Evolutionary conservation across 495 filamentous ascomycete species (phyloP), one percentile per base, ranked within the genome.

Genomic region (Parathielavia appendiculata): DNA sequence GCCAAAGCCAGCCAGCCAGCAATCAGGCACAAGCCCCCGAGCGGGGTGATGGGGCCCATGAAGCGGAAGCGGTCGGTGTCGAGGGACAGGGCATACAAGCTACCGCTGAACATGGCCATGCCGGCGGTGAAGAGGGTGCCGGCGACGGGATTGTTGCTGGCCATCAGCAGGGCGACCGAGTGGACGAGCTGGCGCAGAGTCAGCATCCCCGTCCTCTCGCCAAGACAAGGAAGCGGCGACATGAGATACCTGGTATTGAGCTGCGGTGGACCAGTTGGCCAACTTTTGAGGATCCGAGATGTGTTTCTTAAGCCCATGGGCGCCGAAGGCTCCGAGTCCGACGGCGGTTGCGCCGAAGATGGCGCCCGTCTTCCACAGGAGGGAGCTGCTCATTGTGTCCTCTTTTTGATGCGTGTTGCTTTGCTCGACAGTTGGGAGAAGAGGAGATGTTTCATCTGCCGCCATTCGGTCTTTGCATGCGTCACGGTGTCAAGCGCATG

Each of bases 301-400:
- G 53, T 67, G 66, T 49, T 75, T 76, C 68, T 83, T 85, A 23
- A 86, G 73, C 16, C 82, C 82, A 65, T 86, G 83, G 36, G 83
- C 82, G 17, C 83, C 83, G 65, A 85, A 86, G 1, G 83, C 83
- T 17, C 82, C 83, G 49, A 85, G 64, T n/a, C 68, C 72, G 57
- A 86, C 83, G 64, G 76, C 73, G 9, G 76, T 66, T 19, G 83
- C 83, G 69, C 83, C 83, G 66, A 76, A 83, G 47, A 85, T 54
- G 69, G 79, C 83, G 54, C 78, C 83, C 57, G 83, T 66, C 16
- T 76, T 81, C 78, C 79, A 85, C 73, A 81, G 82, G 19, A 72
- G 46, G 20, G 57, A 34, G 60, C 46, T 63, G 66, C 60, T 66
- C 63, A 67, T 69, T 9, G 43, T 59, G 40, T 59, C 43, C 20